These are phyloP conservation scores for Bullera alba DNA, from an alignment of 768 basidiomycete genomes.

Conservation along the genomic window DNA sequence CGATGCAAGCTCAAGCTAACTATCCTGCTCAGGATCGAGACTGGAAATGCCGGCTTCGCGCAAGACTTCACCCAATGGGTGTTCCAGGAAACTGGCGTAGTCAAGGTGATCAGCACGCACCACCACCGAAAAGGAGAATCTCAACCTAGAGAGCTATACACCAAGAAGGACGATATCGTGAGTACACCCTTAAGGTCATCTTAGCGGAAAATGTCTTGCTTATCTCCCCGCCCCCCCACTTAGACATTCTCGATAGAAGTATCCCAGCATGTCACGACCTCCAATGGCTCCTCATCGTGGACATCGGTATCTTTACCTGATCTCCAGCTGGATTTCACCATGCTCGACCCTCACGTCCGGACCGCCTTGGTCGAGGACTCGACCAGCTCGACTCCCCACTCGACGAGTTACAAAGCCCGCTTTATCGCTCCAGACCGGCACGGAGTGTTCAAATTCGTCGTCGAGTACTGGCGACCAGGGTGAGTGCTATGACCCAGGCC, in stretches of 20 bases:
- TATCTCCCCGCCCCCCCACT: not conserved
- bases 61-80: conserved; percentile 77
- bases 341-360: conserved; percentile 95
- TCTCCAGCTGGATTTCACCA: conserved; percentile 90
- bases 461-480: conserved; percentile 85
- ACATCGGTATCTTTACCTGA: conserved; percentile 65
- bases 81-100: conserved; percentile 76
- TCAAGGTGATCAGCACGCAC: conserved; percentile 62
- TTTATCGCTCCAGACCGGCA: conserved; percentile 92
- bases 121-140: conserved; percentile 67
- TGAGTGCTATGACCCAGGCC: conserved; percentile 45
- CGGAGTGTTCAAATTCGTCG: conserved; percentile 95
- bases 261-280: conserved; percentile 57
- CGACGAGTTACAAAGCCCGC: conserved; percentile 59
- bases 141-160: conserved; percentile 64
- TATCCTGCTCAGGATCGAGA: conserved; percentile 41
- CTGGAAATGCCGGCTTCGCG: conserved; percentile 69
- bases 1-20: not conserved
- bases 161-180: conserved; percentile 78
- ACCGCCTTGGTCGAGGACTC: conserved; percentile 59
- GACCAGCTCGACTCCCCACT: not conserved
- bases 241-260: conserved; percentile 71
- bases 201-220: not conserved
- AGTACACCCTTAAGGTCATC: conserved; percentile 15
- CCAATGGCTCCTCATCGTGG: conserved; percentile 53